These are phyloP conservation scores for Cercospora sesami DNA, from an alignment of 2,329 filamentous ascomycete species.

Conservation along the genomic window DNA sequence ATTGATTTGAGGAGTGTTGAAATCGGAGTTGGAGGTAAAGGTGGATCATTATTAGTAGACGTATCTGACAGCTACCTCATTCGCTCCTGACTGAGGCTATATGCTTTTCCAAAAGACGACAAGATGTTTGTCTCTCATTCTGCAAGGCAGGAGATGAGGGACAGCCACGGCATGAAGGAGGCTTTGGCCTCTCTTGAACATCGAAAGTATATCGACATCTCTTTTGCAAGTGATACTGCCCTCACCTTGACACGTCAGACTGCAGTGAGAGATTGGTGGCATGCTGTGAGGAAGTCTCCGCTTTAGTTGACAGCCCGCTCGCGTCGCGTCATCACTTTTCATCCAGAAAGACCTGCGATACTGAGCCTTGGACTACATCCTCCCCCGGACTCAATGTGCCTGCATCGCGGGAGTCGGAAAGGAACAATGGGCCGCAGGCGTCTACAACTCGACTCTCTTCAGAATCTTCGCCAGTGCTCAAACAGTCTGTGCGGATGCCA, in stretches of 20 bases:
- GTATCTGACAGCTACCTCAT: neutral
- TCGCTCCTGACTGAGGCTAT: neutral
- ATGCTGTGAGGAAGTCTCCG: too few species aligned
- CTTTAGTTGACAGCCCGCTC: too few species aligned
- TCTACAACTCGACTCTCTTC: neutral
- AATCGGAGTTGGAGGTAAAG: neutral
- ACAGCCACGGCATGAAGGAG: too few species aligned
- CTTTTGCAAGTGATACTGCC: too few species aligned
- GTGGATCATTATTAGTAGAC: neutral
- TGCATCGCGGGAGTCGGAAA: neutral
- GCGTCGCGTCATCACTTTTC: neutral
- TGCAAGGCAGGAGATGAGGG: too few species aligned
- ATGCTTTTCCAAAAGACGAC: too few species aligned
- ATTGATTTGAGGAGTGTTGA: neutral
- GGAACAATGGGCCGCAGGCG: neutral
- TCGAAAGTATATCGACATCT: too few species aligned
- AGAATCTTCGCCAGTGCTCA: neutral
- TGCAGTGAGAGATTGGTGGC: too few species aligned
- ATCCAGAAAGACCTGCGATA: neutral
- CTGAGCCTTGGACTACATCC: neutral
- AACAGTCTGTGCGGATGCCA: neutral
- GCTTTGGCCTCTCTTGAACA: too few species aligned
- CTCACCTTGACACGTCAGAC: too few species aligned
- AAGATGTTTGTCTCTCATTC: too few species aligned
- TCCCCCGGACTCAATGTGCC: neutral